Conservation (phyloP, 371 early-diverging fungal genomes). For the Encephalitozoon hellem region DNA sequence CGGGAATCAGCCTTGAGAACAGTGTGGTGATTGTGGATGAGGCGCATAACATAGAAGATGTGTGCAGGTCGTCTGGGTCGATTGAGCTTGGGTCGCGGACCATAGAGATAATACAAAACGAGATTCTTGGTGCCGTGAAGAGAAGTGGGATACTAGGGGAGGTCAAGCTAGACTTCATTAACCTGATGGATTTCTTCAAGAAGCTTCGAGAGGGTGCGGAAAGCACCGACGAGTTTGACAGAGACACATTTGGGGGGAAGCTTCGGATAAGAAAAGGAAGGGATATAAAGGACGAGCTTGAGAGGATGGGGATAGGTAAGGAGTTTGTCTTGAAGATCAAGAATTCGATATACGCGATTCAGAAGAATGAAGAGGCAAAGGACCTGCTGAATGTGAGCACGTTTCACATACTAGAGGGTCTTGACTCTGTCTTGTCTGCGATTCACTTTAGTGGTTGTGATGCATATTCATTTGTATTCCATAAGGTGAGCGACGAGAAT, state of each 20-base stretch:
- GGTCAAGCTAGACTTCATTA: constrained; percentile 2
- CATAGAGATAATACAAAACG: constrained; percentile 44
- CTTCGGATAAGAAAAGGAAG: constrained; percentile 25
- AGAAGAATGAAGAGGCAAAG: constrained; percentile 36
- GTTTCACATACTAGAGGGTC: constrained; percentile 12
- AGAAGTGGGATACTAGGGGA: constrained; percentile 12
- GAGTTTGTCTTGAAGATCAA: constrained; percentile 10
- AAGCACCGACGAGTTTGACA: neutral
- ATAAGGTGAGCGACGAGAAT: neutral
- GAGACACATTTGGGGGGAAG: neutral
- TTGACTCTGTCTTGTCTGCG: constrained; percentile 29
- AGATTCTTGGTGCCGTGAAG: constrained; percentile 36
- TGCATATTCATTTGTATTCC: constrained; percentile 33
- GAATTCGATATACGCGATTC: constrained; percentile 13
- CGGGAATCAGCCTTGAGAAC: constrained; percentile 61
- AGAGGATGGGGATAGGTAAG: constrained; percentile 38
- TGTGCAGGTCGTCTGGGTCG: constrained; percentile 62
- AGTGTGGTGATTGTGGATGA: constrained; percentile 77
- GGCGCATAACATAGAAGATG: constrained; percentile 64
- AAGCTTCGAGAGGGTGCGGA: constrained; percentile 1
- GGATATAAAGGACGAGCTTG: constrained; percentile 37
- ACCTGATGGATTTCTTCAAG: constrained; percentile 23
- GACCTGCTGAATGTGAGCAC: constrained; percentile 19
- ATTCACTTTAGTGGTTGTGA: constrained; percentile 13
- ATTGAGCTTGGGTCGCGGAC: constrained; percentile 59